Evolutionary conservation across 163 green algal genomes (phyloP).

Genomic region (Prototheca cutis): DNA sequence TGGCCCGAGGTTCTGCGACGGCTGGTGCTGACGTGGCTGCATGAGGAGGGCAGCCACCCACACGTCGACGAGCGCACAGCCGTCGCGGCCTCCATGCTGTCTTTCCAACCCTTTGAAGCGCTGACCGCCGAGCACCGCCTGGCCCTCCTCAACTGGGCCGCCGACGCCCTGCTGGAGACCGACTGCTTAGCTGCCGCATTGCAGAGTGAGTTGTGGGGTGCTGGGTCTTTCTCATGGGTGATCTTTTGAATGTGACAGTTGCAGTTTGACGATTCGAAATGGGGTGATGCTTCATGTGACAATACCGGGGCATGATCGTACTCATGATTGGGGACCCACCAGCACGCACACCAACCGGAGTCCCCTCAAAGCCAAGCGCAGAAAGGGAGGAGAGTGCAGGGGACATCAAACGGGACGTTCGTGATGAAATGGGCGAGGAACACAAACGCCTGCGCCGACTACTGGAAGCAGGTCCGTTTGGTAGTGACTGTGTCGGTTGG

Average conservation of each 20-base stretch:
- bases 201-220: constrained; percentile 24
- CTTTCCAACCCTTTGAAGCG: constrained; percentile 13
- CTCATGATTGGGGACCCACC: too few species aligned
- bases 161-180: constrained; percentile 42
- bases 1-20: constrained; percentile 60
- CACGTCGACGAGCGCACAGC: constrained; percentile 7
- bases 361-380: constrained; percentile 1
- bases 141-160: constrained; percentile 40
- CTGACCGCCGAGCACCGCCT: constrained; percentile 41
- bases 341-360: background rate
- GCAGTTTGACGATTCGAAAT: too few species aligned
- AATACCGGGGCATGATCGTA: too few species aligned
- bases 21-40: constrained; percentile 28
- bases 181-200: constrained; percentile 32
- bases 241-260: too few species aligned
- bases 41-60: constrained; percentile 1
- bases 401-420: constrained; percentile 25
- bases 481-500: too few species aligned
- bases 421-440: constrained; percentile 41
- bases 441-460: constrained; percentile 47
- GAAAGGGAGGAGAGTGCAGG: constrained; percentile 24
- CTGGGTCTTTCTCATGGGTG: too few species aligned
- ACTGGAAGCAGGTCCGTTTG: constrained; percentile 39
- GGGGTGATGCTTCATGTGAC: too few species aligned
- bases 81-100: constrained; percentile 18